Base-by-base conservation (phyloP, 768 basidiomycete genomes). In the Hydnomerulius pinastri region DNA sequence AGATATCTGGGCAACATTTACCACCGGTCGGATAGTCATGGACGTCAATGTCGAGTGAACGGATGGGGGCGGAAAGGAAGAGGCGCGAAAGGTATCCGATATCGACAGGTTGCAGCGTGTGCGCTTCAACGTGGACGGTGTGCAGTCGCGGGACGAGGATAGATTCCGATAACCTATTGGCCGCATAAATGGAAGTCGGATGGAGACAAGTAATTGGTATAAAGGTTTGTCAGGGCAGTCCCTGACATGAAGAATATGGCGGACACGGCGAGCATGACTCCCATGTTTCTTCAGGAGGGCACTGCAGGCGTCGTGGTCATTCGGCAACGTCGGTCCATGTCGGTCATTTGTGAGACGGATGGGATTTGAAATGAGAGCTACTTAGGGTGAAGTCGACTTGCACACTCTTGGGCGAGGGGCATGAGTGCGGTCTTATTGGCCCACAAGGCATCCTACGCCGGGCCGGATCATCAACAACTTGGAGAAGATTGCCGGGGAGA, bases 251-350 rank as follows among this genome's bases (percentile, higher is more conserved):
- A 43, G 17, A 23, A 60, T 33, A 3, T 24, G 43, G 24, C 55
- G 59, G 18, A 60, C 59, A 23, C 58, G 58, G 42, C 43, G 40
- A 5, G 59, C 58, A 24, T 60, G 53, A 18, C 10, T 24, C 37
- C 58, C 58, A 60, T 10, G 53, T 50, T 9, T 47, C 38, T 4
- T 27, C 35, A 21, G 59, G 44, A 39, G 54, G 58, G 9, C 55
- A 61, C 9, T 41, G 48, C 25, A 61, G 38, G 5, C 46, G 30
- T 0, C 48, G 33, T 18, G 60, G 15, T 18, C n/a, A n/a, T n/a
- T n/a, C n/a, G n/a, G n/a, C n/a, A n/a, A n/a, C n/a, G n/a, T n/a
- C n/a, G n/a, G n/a, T n/a, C n/a, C n/a, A n/a, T n/a, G n/a, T n/a
- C n/a, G n/a, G n/a, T n/a, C n/a, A n/a, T n/a, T n/a, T n/a, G n/a